Evolutionary conservation across 1,139 yeast species (phyloP).

Genomic region (Scheffersomyces segobiensis): DNA sequence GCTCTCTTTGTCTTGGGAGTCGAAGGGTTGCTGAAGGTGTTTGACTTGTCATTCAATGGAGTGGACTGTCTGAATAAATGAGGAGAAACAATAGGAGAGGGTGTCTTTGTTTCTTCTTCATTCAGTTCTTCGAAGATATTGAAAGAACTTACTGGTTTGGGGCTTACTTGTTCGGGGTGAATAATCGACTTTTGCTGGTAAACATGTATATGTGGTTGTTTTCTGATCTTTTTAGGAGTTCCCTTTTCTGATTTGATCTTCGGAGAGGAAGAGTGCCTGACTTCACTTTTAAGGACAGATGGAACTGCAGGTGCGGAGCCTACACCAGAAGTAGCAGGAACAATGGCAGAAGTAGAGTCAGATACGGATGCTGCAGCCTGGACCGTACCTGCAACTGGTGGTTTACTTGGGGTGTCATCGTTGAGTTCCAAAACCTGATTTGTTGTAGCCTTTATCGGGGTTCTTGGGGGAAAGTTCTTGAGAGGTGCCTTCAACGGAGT

Average conservation of each 20-base stretch:
- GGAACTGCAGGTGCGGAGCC: neutral
- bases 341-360: neutral
- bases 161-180: constrained; percentile 2
- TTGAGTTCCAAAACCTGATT: constrained; percentile 2
- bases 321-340: neutral
- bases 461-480: constrained; percentile 8
- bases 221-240: neutral
- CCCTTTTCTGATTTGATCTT: constrained; percentile 3
- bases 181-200: constrained; percentile 4
- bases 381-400: constrained; percentile 3
- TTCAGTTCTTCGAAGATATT: constrained; percentile 15
- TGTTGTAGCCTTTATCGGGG: constrained; percentile 10
- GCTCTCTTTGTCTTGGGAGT: constrained; percentile 26
- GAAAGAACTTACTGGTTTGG: constrained; percentile 7
- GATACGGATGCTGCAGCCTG: neutral
- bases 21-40: constrained; percentile 16
- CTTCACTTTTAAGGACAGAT: constrained; percentile 1
- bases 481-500: constrained; percentile 9
- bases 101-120: neutral
- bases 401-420: constrained; percentile 16
- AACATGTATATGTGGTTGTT: neutral
- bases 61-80: constrained; percentile 14
- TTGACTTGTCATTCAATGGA: constrained; percentile 28
- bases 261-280: constrained; percentile 1
- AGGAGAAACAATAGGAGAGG: constrained; percentile 2